Evolutionary conservation across 2,329 filamentous ascomycete genomes (phyloP).

Genomic region (Arachnomyces sp.): DNA sequence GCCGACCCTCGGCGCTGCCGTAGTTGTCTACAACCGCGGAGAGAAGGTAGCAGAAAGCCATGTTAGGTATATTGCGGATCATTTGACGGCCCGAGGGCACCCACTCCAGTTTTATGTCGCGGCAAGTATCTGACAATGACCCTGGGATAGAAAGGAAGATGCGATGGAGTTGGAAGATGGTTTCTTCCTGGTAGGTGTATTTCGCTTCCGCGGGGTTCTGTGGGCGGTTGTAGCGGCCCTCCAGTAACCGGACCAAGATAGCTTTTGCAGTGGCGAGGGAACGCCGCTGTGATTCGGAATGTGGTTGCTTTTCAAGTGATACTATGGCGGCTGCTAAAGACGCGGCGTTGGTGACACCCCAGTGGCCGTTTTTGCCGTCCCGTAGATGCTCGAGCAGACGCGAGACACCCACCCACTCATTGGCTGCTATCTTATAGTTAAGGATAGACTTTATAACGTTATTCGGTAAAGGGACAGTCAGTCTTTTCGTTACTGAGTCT

Average conservation of each 20-base stretch:
- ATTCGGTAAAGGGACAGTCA: slow-evolving; percentile 24
- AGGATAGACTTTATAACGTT: slow-evolving; percentile 30
- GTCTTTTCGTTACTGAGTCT: slow-evolving; percentile 20
- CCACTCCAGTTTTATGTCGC: slow-evolving; percentile 13
- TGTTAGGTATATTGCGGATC: slow-evolving; percentile 24
- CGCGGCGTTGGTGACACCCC: slow-evolving; percentile 30
- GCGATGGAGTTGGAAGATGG: slow-evolving; percentile 21
- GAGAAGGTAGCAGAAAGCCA: slow-evolving; percentile 46
- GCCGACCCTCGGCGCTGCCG: slow-evolving; percentile 40
- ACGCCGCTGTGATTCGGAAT: slow-evolving; percentile 10
- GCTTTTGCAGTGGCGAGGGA: slow-evolving; percentile 21
- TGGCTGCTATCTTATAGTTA: slow-evolving; percentile 25
- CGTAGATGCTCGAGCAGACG: slow-evolving; percentile 26
- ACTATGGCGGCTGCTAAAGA: slow-evolving; percentile 34
- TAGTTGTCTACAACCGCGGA: slow-evolving; percentile 45
- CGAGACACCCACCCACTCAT: slow-evolving; percentile 27
- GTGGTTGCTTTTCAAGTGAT: slow-evolving; percentile 22
- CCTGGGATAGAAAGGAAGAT: slow-evolving; percentile 27
- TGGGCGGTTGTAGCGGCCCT: slow-evolving; percentile 26
- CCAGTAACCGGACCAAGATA: slow-evolving; percentile 27
- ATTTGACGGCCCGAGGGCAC: slow-evolving; percentile 12
- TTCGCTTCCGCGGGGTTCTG: slow-evolving; percentile 10
- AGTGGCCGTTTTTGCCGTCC: slow-evolving; percentile 26
- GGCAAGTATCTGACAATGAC: slow-evolving; percentile 21
- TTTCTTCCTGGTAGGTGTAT: slow-evolving; percentile 20